Evolutionary conservation across 192 early-diverging fungal genomes (phyloP).

Genomic region (Entophlyctis luteolus): DNA sequence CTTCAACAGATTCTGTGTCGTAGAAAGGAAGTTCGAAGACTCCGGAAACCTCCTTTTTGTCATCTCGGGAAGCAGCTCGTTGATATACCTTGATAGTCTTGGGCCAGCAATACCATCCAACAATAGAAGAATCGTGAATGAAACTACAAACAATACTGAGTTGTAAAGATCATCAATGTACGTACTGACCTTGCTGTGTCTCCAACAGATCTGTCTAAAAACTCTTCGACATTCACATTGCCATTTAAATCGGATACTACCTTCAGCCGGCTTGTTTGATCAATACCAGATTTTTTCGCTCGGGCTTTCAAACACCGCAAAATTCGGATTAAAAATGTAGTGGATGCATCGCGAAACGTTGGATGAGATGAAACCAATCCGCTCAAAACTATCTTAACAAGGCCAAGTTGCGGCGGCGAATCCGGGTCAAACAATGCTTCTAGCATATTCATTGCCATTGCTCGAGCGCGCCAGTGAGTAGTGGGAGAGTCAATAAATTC

Average conservation of each 20-base stretch:
- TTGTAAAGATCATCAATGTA: background rate
- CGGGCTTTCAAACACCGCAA: constrained; percentile 71
- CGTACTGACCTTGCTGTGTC: background rate
- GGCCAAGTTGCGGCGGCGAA: constrained; percentile 46
- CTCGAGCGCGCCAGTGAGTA: constrained; percentile 79
- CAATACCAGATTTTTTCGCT: constrained; percentile 29
- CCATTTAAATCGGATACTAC: background rate
- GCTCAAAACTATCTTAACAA: constrained; percentile 57
- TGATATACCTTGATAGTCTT: constrained; percentile 52
- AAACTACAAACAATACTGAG: background rate
- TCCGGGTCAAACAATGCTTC: constrained; percentile 67
- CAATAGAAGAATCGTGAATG: constrained; percentile 32
- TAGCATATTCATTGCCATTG: constrained; percentile 76
- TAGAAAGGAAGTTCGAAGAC: constrained; percentile 43
- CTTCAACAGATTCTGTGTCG: constrained; percentile 56
- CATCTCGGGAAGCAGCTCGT: constrained; percentile 19
- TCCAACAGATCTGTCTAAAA: constrained; percentile 25
- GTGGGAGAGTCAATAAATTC: constrained; percentile 55
- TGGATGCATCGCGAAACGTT: constrained; percentile 64
- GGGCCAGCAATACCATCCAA: constrained; percentile 85
- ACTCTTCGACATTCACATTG: constrained; percentile 21
- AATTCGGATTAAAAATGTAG: constrained; percentile 56
- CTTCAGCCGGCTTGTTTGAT: constrained; percentile 12
- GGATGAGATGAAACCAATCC: constrained; percentile 70
- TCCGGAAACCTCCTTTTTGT: background rate